A percentile compares a stretch with the other conserved stretches of the same genome.
Evolutionary conservation across 2,329 filamentous ascomycete genomes (phyloP).

Genomic region (Diaporthe vexans): DNA sequence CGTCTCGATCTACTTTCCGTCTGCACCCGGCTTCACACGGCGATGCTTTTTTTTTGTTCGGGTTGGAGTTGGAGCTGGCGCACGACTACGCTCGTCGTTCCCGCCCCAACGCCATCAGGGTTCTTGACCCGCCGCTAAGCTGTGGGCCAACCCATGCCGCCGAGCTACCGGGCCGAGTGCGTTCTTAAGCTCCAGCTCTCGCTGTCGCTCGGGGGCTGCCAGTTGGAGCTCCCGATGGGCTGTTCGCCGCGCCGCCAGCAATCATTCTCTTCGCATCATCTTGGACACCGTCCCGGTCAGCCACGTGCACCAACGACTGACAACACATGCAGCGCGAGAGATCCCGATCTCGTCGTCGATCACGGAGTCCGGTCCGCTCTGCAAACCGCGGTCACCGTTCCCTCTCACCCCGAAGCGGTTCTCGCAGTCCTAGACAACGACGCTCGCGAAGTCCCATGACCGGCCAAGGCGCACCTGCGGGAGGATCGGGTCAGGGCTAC

Average conservation of each 20-base stretch:
- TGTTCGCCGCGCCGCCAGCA: neutral
- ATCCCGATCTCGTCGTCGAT: constrained; percentile 84
- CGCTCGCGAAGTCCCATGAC: constrained; percentile 91
- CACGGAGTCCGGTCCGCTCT: constrained; percentile 82
- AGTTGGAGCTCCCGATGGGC: neutral
- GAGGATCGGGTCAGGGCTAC: constrained; percentile 78
- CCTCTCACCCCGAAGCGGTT: constrained; percentile 53
- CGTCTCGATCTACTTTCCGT: neutral
- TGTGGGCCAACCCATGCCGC: constrained; percentile 26
- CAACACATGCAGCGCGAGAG: constrained; percentile 78
- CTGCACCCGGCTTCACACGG: neutral
- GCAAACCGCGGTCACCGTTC: constrained; percentile 80
- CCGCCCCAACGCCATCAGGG: constrained; percentile 36
- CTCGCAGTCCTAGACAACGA: constrained; percentile 70
- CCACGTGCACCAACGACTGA: constrained; percentile 48
- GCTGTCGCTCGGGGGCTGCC: neutral
- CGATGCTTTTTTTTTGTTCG: neutral
- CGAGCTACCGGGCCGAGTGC: constrained; percentile 13
- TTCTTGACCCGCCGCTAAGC: constrained; percentile 31
- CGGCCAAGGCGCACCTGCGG: constrained; percentile 76
- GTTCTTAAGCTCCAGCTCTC: constrained; percentile 7
- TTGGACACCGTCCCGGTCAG: neutral
- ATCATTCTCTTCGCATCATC: neutral
- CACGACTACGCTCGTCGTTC: neutral
- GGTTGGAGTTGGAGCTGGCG: neutral